A percentile compares a stretch with the other conserved stretches of the same genome.
phyloP scores from a whole-genome alignment of 2,329 filamentous ascomycete genomes.

The Alternaria ventricosa region DNA sequence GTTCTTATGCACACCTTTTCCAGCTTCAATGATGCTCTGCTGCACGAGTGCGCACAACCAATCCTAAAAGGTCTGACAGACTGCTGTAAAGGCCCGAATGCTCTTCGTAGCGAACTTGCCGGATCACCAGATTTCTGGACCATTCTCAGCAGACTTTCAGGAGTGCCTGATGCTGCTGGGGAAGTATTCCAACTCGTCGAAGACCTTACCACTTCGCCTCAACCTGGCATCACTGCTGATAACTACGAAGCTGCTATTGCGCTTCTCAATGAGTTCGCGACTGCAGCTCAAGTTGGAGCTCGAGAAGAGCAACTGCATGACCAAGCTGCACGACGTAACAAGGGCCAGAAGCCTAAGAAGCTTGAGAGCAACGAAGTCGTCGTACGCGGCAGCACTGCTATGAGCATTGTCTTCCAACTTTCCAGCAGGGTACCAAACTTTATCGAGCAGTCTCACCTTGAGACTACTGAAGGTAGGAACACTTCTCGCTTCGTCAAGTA shows the following conservation, averaged over 20 bases:
- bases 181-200: constrained; percentile 89
- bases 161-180: constrained; percentile 71
- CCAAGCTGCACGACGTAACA: constrained; percentile 57
- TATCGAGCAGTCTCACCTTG: constrained; percentile 92
- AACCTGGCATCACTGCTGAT: constrained; percentile 86
- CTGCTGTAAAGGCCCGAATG: constrained; percentile 78
- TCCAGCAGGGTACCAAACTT: constrained; percentile 82
- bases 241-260: constrained; percentile 91
- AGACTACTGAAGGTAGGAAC: constrained; percentile 75
- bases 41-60: constrained; percentile 77
- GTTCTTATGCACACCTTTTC: constrained; percentile 92
- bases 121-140: constrained; percentile 98
- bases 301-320: constrained; percentile 73
- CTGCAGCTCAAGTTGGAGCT: constrained; percentile 76
- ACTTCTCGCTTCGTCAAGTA: not conserved
- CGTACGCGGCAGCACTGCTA: constrained; percentile 77
- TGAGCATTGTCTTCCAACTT: constrained; percentile 81
- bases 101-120: constrained; percentile 88
- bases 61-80: constrained; percentile 79
- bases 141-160: constrained; percentile 77
- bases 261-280: constrained; percentile 88
- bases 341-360: constrained; percentile 59
- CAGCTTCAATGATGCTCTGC: constrained; percentile 77
- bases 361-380: constrained; percentile 74
- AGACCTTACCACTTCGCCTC: constrained; percentile 71